Percentiles rank a stretch among this genome's conserved stretches.
phyloP scores from a whole-genome alignment of 1,139 yeast species.

The Arxiozyma bovina region DNA sequence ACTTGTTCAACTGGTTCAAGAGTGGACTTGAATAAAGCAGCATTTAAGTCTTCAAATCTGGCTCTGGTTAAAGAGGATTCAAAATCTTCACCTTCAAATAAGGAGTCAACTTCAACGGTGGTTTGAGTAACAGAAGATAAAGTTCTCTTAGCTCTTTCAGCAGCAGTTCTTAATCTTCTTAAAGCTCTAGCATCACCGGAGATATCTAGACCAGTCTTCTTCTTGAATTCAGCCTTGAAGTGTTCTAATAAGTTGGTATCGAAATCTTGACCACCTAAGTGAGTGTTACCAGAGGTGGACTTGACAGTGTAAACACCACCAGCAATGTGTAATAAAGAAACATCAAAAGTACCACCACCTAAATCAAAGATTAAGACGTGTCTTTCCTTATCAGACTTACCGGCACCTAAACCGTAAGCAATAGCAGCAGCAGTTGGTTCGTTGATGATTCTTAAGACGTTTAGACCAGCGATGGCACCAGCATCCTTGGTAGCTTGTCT shows the following conservation, averaged over 20 bases:
- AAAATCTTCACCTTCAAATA: slow-evolving; percentile 94
- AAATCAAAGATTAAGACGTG: slow-evolving; percentile 87
- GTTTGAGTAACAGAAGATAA: slow-evolving; percentile 95
- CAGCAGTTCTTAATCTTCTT: slow-evolving; percentile 97
- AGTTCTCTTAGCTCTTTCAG: slow-evolving; percentile 99
- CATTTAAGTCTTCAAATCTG: slow-evolving; percentile 96
- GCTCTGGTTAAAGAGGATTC: slow-evolving; percentile 97
- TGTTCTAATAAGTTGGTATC: slow-evolving; percentile 92
- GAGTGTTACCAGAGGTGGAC: slow-evolving; percentile 99
- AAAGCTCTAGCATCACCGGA: slow-evolving; percentile 90
- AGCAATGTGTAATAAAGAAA: slow-evolving; percentile 89
- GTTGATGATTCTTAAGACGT: slow-evolving; percentile 82
- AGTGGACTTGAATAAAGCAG: slow-evolving; percentile 91
- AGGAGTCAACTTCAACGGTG: slow-evolving; percentile 92
- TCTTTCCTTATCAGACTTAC: slow-evolving; percentile 79
- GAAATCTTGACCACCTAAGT: slow-evolving; percentile 99
- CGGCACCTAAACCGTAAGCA: slow-evolving; percentile 92
- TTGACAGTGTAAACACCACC: slow-evolving; percentile 99
- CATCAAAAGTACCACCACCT: slow-evolving; percentile 96
- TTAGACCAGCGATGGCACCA: slow-evolving; percentile 88
- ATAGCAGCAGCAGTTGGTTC: slow-evolving; percentile 97
- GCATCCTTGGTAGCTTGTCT: slow-evolving; percentile 96
- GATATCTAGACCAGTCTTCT: slow-evolving; percentile 91
- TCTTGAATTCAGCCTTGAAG: slow-evolving; percentile 92
- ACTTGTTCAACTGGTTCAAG: slow-evolving; percentile 98